phyloP scores from a whole-genome alignment of 176 grass and related monocot genomes.

The Triticum monococcum region DNA sequence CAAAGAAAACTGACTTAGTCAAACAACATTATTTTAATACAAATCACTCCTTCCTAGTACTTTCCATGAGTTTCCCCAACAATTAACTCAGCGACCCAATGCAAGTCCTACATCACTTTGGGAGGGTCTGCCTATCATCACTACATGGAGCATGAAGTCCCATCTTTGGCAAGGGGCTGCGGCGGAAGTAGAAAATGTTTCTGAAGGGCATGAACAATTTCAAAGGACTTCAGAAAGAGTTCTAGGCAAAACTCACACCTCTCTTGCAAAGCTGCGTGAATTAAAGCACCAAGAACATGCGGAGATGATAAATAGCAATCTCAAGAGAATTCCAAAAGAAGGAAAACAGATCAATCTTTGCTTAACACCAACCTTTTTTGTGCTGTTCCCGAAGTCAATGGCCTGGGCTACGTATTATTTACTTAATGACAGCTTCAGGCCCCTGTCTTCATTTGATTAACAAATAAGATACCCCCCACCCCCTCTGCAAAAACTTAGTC shows the following conservation, averaged over 20 bases:
- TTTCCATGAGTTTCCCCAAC: neutral
- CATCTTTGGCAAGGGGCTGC: slow-evolving; percentile 24
- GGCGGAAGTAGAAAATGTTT: slow-evolving; percentile 27
- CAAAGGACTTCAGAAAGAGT: neutral
- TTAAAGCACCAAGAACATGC: slow-evolving; percentile 24
- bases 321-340: neutral
- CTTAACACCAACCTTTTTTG: neutral
- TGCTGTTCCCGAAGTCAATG: neutral
- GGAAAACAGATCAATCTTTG: neutral
- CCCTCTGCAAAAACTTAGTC: neutral
- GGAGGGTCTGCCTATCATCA: no score
- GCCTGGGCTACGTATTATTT: no score
- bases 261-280: slow-evolving; percentile 17
- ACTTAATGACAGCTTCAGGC: no score
- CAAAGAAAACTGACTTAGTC: neutral
- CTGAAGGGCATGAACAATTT: slow-evolving; percentile 33
- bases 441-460: neutral
- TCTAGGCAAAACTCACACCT: neutral
- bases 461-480: neutral
- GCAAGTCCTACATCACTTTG: neutral
- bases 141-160: no score
- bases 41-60: neutral
- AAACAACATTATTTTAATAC: neutral
- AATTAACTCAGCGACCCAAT: neutral
- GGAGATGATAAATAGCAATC: neutral